Evolutionary conservation across 2,329 filamentous ascomycete species (phyloP).

Genomic region (Hymenoscyphus infarciens): DNA sequence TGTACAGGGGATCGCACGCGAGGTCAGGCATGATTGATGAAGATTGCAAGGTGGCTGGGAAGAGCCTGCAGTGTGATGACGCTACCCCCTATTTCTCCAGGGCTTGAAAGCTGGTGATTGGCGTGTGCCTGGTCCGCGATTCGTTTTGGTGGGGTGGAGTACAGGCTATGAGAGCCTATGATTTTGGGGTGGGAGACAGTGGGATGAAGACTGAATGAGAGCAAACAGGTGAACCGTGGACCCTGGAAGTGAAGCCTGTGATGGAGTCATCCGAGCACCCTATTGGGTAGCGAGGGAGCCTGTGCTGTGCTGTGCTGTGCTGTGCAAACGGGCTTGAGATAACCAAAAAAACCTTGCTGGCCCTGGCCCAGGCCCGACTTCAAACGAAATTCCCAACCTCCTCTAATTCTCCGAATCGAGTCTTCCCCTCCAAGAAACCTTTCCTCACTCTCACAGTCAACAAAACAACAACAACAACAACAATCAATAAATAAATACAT

Average conservation of each 20-base stretch:
- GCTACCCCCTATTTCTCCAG: slow-evolving; percentile 2
- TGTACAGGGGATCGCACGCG: background rate
- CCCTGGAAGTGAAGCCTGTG: slow-evolving; percentile 1
- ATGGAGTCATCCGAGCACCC: background rate
- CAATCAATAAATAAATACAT: background rate
- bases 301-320: background rate
- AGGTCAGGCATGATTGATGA: background rate
- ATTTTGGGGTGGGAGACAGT: background rate
- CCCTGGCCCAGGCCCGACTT: background rate
- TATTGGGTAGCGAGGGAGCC: background rate
- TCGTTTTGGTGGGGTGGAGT: background rate
- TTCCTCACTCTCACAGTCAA: background rate
- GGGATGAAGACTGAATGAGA: background rate
- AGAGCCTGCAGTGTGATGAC: slow-evolving; percentile 9
- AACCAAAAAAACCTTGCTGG: background rate
- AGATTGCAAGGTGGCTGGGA: slow-evolving; percentile 14
- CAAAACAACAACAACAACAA: background rate
- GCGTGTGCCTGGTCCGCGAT: slow-evolving; percentile 5
- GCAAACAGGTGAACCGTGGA: slow-evolving; percentile 1
- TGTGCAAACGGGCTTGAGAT: background rate
- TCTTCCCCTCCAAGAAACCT: background rate
- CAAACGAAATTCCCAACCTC: background rate
- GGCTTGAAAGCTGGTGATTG: slow-evolving; percentile 1
- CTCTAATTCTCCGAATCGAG: background rate
- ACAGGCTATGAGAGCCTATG: background rate